These are phyloP conservation scores for Pinus taeda DNA, from an alignment of 75 land plant species.

Conservation along the genomic window DNA sequence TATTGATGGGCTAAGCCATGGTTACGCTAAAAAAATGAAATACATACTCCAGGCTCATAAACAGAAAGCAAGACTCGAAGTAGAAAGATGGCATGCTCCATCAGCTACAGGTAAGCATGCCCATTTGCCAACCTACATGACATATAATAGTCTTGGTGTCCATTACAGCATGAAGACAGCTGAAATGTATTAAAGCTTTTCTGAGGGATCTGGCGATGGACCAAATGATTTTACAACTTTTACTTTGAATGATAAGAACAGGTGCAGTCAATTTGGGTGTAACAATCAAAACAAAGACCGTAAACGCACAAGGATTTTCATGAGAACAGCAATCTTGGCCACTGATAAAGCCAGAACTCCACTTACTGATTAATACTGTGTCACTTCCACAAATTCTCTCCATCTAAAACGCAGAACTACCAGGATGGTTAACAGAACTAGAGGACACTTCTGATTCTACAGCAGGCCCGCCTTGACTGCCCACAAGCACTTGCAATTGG, in stretches of 20 bases:
- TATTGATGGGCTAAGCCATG: too few relatives aligned
- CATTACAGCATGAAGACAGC: neutral
- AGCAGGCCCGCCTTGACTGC: constrained; percentile 28
- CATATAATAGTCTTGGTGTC: neutral
- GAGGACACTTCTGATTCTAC: constrained; percentile 62
- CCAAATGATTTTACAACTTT: constrained; percentile 5
- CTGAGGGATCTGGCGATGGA: neutral
- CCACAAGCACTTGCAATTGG: constrained; percentile 58
- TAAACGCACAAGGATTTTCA: constrained; percentile 1
- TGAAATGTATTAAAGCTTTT: neutral
- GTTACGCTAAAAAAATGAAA: neutral
- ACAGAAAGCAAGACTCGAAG: neutral
- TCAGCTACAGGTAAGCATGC: neutral
- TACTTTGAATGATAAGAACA: neutral
- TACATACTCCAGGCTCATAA: neutral
- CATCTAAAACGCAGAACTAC: neutral
- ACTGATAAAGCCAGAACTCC: constrained; percentile 2
- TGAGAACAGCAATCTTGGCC: neutral
- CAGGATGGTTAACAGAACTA: constrained; percentile 43
- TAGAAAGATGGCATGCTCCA: neutral
- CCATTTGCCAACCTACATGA: constrained; percentile 6
- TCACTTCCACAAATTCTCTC: neutral
- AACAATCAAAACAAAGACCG: constrained; percentile 6
- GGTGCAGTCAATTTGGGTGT: constrained; percentile 4
- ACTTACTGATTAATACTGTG: neutral